Conservation (phyloP, 2,329 filamentous ascomycete genomes). For the Fusarium cicatricum region DNA sequence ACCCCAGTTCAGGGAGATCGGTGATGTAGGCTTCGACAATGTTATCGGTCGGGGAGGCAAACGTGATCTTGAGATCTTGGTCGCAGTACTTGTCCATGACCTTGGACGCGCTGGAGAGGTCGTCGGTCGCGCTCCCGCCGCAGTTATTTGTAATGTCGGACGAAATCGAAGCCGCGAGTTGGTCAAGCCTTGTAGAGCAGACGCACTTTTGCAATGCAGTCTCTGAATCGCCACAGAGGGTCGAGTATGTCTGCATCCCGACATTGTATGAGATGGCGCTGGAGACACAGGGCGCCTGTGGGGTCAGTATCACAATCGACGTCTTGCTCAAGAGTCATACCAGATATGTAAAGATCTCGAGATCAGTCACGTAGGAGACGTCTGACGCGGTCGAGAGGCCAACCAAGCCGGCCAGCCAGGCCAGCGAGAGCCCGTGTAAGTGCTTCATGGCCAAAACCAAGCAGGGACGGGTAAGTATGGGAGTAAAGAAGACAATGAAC, state of each 20-base stretch:
- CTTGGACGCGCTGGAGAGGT: slow-evolving; percentile 56
- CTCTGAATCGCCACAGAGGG: slow-evolving; percentile 53
- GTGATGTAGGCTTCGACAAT: slow-evolving; percentile 58
- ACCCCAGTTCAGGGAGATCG: slow-evolving; percentile 55
- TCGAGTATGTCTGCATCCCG: slow-evolving; percentile 51
- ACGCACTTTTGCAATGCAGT: slow-evolving; percentile 60
- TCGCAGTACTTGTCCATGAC: slow-evolving; percentile 60
- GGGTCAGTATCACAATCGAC: slow-evolving; percentile 1
- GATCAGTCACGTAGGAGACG: slow-evolving; percentile 56
- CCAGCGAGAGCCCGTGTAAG: slow-evolving; percentile 28
- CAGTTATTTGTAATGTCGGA: slow-evolving; percentile 53
- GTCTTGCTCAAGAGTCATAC: slow-evolving; percentile 40
- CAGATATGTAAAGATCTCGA: slow-evolving; percentile 52
- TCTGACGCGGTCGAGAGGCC: slow-evolving; percentile 26
- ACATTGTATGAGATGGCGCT: slow-evolving; percentile 56
- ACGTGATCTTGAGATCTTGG: slow-evolving; percentile 49
- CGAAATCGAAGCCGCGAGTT: slow-evolving; percentile 51
- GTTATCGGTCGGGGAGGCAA: slow-evolving; percentile 52
- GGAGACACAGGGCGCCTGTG: slow-evolving; percentile 60
- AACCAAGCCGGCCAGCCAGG: slow-evolving; percentile 10
- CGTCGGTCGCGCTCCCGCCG: slow-evolving; percentile 56
- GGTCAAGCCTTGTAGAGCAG: slow-evolving; percentile 55
- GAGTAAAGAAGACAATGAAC: slow-evolving; percentile 1
- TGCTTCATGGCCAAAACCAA: slow-evolving; percentile 28
- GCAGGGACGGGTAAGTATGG: not conserved